Conservation (phyloP, 352 stramenopile genomes). For the Phytophthora ramorum region DNA sequence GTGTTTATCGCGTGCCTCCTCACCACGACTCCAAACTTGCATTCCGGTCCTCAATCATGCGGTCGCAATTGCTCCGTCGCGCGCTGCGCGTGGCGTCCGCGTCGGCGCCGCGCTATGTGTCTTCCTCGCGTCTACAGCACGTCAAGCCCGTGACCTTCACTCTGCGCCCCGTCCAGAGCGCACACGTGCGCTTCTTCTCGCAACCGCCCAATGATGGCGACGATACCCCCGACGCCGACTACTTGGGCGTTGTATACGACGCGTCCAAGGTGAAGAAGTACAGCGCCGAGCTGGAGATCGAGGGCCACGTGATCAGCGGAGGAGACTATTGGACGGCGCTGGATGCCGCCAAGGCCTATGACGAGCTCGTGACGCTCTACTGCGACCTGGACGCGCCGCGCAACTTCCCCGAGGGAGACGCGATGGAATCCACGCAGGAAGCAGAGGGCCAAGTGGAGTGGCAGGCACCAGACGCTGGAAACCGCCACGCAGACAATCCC, state of each 20-base stretch:
- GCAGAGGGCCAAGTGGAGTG: slow-evolving; percentile 48
- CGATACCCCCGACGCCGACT: slow-evolving; percentile 41
- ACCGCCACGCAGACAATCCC: slow-evolving; percentile 82
- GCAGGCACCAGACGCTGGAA: slow-evolving; percentile 68
- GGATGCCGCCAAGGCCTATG: slow-evolving; percentile 83
- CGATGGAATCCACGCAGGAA: neutral
- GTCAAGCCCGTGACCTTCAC: neutral
- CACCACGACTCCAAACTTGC: slow-evolving; percentile 4
- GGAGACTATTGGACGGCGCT: slow-evolving; percentile 85
- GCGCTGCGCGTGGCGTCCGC: slow-evolving; percentile 12
- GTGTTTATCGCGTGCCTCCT: slow-evolving; percentile 1
- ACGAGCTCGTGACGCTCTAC: slow-evolving; percentile 84
- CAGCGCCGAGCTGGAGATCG: slow-evolving; percentile 75
- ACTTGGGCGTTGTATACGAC: slow-evolving; percentile 78
- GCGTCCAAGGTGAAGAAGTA: slow-evolving; percentile 84
- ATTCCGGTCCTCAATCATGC: slow-evolving; percentile 15
- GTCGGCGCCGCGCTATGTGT: neutral
- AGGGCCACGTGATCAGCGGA: slow-evolving; percentile 74
- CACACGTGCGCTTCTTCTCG: slow-evolving; percentile 24
- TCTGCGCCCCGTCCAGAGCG: neutral
- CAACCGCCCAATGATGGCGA: slow-evolving; percentile 25
- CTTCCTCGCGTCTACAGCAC: neutral
- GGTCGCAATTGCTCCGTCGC: slow-evolving; percentile 28
- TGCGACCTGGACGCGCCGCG: slow-evolving; percentile 77
- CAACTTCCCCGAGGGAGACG: slow-evolving; percentile 61